Evolutionary conservation across 2,329 filamentous ascomycete species (phyloP), one percentile per base, ranked within the genome.

Genomic region (Cordyceps farinosa): DNA sequence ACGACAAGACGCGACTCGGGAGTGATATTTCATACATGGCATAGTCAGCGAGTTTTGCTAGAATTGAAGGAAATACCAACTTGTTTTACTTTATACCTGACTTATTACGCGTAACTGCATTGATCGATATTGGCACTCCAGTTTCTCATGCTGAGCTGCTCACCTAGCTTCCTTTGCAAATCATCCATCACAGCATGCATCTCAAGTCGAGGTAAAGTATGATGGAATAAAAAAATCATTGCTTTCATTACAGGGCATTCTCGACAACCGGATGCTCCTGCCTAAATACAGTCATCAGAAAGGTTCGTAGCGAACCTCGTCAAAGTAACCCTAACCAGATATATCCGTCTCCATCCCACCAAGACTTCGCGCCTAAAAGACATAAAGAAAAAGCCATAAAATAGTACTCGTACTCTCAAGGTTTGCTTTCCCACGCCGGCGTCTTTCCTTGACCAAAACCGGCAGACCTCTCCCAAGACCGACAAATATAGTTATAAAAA

Each of bases 161-260:
- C 22, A 22, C 22, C 22, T 22, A 22, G 22, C 22, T 22, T 22
- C 22, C 22, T 22, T 22, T 22, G 22, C 22, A 22, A 22, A 22
- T 22, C 22, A 22, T 22, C 22, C 22, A 22, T 22, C 22, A 22
- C 22, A 22, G 22, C 22, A 22, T 22, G 22, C 22, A 22, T 22
- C 22, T 22, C 22, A 22, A 22, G 22, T 22, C 22, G 22, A 22
- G 22, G 22, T 22, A 22, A 22, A 22, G 22, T 22, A 22, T 22
- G 2, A 55, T 29, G 5, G n/a, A 36, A 36, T 30, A 66, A 59
- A 53, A 64, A 65, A 67, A 66, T 72, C 69, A 67, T 73, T 71
- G 68, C 68, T 70, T 62, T 74, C 72, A 69, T 74, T 70, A 70
- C 67, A 65, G 48, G 38, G 61, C 55, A 53, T 52, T 36, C 27